These are phyloP conservation scores for Caloboletus firmus DNA, from an alignment of 1,284 basidiomycete species.

Conservation along the genomic window DNA sequence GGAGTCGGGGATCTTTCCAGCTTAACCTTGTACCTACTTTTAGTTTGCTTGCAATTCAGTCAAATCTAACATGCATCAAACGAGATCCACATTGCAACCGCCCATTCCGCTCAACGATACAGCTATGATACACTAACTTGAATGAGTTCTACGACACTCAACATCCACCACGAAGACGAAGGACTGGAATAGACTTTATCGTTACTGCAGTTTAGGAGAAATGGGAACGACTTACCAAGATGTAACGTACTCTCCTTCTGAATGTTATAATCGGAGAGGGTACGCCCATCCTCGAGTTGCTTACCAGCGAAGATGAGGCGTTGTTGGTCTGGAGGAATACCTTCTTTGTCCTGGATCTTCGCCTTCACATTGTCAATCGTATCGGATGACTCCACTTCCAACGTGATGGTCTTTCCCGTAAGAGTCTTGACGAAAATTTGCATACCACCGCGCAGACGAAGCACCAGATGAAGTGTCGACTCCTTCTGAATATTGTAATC, in stretches of 20 bases:
- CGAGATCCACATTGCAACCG: neutral
- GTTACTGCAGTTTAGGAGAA: conserved; percentile 39
- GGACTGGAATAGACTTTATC: conserved; percentile 45
- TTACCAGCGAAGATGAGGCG: conserved; percentile 78
- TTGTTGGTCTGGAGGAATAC: conserved; percentile 71
- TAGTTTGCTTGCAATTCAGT: neutral
- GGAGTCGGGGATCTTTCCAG: no score
- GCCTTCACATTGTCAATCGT: conserved; percentile 75
- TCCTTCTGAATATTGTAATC: conserved; percentile 81
- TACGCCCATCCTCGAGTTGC: conserved; percentile 69
- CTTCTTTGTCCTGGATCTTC: conserved; percentile 79
- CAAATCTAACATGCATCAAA: neutral
- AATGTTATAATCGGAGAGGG: conserved; percentile 66
- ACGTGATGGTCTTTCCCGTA: conserved; percentile 79
- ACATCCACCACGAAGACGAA: conserved; percentile 75
- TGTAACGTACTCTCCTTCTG: conserved; percentile 74
- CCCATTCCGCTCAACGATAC: neutral
- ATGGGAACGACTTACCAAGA: conserved; percentile 40
- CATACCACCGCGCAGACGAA: conserved; percentile 55
- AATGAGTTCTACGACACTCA: conserved; percentile 16
- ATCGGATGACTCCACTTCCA: conserved; percentile 76
- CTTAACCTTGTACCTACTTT: neutral
- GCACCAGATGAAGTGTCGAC: conserved; percentile 58
- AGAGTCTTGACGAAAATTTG: conserved; percentile 72
- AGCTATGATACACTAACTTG: neutral